phyloP scores from a whole-genome alignment of 345 rosid species.

The Sonneratia caseolaris region DNA sequence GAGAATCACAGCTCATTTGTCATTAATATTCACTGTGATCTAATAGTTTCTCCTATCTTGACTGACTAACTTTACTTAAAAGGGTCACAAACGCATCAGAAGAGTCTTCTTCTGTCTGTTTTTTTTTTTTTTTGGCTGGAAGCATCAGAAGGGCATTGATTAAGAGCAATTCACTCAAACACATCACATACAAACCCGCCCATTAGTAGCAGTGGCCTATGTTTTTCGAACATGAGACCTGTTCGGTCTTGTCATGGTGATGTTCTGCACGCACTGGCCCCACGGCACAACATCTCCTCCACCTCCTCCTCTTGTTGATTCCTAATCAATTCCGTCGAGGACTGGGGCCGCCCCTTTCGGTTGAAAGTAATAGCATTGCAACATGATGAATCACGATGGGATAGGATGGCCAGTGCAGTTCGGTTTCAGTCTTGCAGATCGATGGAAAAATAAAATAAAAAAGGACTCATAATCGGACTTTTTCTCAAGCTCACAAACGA shows the following conservation, averaged over 20 bases:
- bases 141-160: background rate
- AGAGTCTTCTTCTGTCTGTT: too few relatives aligned
- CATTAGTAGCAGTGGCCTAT: constrained; percentile 3
- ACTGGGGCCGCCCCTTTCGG: background rate
- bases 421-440: background rate
- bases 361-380: background rate
- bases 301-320: background rate
- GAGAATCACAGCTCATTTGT: too few relatives aligned
- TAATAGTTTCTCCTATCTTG: too few relatives aligned
- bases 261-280: background rate
- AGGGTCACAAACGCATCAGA: too few relatives aligned
- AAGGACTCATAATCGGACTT: background rate
- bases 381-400: background rate
- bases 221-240: constrained; percentile 10
- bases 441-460: background rate
- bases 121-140: too few relatives aligned
- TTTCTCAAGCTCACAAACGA: background rate
- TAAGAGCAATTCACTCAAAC: background rate
- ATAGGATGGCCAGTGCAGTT: background rate
- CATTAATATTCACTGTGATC: too few relatives aligned
- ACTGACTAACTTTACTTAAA: too few relatives aligned
- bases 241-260: constrained; percentile 19
- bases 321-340: too few relatives aligned
- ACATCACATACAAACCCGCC: background rate
- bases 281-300: background rate